Percentiles rank a stretch among this genome's conserved stretches.
phyloP scores from a whole-genome alignment of 768 basidiomycete species.

The Guyanaporus albipodus region DNA sequence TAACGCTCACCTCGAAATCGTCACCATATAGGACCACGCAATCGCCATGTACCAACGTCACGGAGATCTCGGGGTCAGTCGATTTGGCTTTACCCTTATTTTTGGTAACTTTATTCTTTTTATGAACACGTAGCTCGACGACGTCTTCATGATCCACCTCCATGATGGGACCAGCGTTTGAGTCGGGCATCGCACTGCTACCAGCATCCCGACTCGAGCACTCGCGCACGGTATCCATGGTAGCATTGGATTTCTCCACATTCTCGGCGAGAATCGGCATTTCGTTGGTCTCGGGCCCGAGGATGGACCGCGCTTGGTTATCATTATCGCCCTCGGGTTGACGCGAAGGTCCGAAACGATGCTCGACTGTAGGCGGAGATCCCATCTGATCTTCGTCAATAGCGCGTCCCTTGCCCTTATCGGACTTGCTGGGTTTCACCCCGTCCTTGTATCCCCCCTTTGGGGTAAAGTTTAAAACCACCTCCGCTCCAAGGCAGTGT shows the following conservation, averaged over 20 bases:
- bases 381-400: conserved; percentile 4
- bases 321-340: neutral
- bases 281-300: neutral
- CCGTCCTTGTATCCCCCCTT: conserved; percentile 22
- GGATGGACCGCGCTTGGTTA: neutral
- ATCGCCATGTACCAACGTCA: conserved; percentile 41
- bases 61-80: conserved; percentile 18
- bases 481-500: conserved; percentile 26
- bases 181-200: neutral
- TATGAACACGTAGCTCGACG: conserved; percentile 1
- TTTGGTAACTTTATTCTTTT: conserved; percentile 18
- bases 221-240: conserved; percentile 9
- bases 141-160: conserved; percentile 1
- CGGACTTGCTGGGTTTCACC: neutral
- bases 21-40: conserved; percentile 35
- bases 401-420: conserved; percentile 15
- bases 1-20: conserved; percentile 39
- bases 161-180: neutral
- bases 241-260: neutral
- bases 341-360: neutral
- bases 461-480: conserved; percentile 21
- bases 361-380: neutral
- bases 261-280: conserved; percentile 1
- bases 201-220: neutral
- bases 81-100: conserved; percentile 17